Conservation (phyloP, 768 basidiomycete genomes). For the Podaxis pistillaris region DNA sequence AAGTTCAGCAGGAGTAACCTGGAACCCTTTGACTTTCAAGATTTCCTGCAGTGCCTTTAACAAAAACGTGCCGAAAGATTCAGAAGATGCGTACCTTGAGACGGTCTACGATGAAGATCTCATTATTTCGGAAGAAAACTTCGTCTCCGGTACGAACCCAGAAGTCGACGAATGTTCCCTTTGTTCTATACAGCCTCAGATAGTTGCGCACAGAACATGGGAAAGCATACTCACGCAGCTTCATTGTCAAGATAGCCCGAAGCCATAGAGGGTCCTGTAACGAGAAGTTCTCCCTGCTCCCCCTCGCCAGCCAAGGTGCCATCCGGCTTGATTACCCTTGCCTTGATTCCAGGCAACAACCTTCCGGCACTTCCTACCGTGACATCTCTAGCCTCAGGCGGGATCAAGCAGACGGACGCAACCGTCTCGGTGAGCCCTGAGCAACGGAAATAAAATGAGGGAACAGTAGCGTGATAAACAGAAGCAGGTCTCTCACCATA, state of each 20-base stretch:
- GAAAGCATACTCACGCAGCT: slow-evolving; percentile 47
- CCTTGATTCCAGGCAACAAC: slow-evolving; percentile 55
- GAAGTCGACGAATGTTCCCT: slow-evolving; percentile 60
- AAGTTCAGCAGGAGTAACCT: slow-evolving; percentile 66
- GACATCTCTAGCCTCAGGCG: slow-evolving; percentile 40
- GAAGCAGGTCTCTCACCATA: slow-evolving; percentile 39
- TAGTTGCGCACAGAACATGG: not conserved
- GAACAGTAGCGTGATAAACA: not conserved
- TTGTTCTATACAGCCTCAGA: slow-evolving; percentile 40
- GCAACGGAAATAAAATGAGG: not conserved
- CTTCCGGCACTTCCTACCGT: slow-evolving; percentile 57
- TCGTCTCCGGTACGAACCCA: slow-evolving; percentile 76
- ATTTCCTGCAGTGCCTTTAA: slow-evolving; percentile 48
- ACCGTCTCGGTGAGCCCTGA: slow-evolving; percentile 65
- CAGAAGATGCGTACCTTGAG: slow-evolving; percentile 51
- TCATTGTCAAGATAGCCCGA: slow-evolving; percentile 57
- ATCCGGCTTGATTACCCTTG: slow-evolving; percentile 57
- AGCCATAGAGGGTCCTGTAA: slow-evolving; percentile 60
- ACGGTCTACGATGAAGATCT: slow-evolving; percentile 71
- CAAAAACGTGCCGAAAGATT: not conserved
- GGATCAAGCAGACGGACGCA: slow-evolving; percentile 49
- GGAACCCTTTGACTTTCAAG: slow-evolving; percentile 61
- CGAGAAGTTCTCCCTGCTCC: slow-evolving; percentile 62
- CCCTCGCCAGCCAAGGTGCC: slow-evolving; percentile 54
- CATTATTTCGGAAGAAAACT: slow-evolving; percentile 61